Percentiles rank a stretch among this genome's conserved stretches.
Evolutionary conservation across 2,329 filamentous ascomycete species (phyloP).

Genomic region (Diplodia sapinea): DNA sequence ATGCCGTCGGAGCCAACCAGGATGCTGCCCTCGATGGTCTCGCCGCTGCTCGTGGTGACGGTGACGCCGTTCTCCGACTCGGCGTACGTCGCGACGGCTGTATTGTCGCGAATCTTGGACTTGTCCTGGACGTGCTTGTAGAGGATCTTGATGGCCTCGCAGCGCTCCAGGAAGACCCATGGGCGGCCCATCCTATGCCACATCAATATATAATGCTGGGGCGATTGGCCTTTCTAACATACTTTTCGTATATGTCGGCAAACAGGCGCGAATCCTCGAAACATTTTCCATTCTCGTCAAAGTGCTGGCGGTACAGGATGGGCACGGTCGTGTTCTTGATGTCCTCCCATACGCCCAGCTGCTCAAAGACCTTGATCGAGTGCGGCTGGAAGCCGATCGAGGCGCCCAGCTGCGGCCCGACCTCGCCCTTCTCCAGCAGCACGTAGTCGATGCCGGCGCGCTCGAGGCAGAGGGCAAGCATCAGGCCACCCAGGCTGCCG

Average conservation of each 20-base stretch:
- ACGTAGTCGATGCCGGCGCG: conserved; percentile 35
- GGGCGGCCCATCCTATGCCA: conserved; percentile 9
- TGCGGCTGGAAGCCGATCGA: conserved; percentile 37
- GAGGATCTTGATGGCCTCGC: conserved; percentile 18
- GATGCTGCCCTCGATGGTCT: conserved; percentile 29
- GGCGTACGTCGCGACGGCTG: neutral
- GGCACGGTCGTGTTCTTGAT: conserved; percentile 13
- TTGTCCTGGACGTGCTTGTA: conserved; percentile 37
- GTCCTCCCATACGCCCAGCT: conserved; percentile 34
- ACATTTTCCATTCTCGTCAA: conserved; percentile 21
- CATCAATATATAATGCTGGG: neutral
- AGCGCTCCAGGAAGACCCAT: conserved; percentile 20
- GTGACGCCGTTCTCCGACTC: conserved; percentile 31
- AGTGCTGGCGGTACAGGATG: conserved; percentile 14
- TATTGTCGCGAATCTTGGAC: conserved; percentile 34
- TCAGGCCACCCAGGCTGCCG: conserved; percentile 32
- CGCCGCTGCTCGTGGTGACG: conserved; percentile 35
- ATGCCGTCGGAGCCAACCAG: conserved; percentile 29
- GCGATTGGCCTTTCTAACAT: neutral
- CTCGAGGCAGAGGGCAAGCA: conserved; percentile 35
- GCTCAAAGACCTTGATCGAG: conserved; percentile 37
- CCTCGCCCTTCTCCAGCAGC: conserved; percentile 37
- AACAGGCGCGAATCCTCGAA: conserved; percentile 21
- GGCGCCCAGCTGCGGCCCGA: conserved; percentile 37
- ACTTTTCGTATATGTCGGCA: conserved; percentile 10